Base-by-base conservation (phyloP, 805 yeast species). In the Tetrapisispora iriomotensis region DNA sequence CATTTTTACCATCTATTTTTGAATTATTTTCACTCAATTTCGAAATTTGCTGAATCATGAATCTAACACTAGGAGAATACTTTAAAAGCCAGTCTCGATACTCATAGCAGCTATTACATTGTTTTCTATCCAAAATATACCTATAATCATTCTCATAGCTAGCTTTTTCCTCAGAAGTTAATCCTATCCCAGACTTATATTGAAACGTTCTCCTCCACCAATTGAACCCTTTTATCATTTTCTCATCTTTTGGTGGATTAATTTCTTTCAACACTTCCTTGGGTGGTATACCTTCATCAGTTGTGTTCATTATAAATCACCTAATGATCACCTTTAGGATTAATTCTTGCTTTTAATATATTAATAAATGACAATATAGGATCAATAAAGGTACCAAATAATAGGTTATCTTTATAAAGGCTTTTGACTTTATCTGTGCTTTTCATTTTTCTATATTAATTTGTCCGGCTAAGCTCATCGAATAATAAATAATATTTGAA, bases 1-100 rank as follows among this genome's bases (percentile, higher is more conserved):
- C 23, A 19, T 30, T 29, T 22, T 39, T 29, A n/a, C 47, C 36
- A 27, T 39, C 40, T 27, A 44, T 39, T 27, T 37, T 47, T 30
- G 40, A 33, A 27, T 38, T 45, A 23, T 43, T 36, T 22, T 36
- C 44, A 34, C 53, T 74, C 18, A 81, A 64, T 50, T 82, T 79
- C 29, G 71, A 70, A 35, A 92, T 79, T 56, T 88, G 87, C 39
- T 86, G 87, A 49, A 77, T 66, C 94, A 92, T 80, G 59, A 90
- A 92, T 24, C 74, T 67, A 26, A 90, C 94, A 4, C 82, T 76
- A 3, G 98, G 98, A 1, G 92, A 81, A 53, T 77, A 82, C 22
- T 68, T 63, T 44, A 92, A 53, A 60, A 85, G 76, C 86, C 94
- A 88, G 50, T 83, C 83, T 47, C 84, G 68, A 55, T 79, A 74